These are phyloP conservation scores for Eucalyptus tenuipes DNA, from an alignment of 345 rosid species.

Conservation along the genomic window DNA sequence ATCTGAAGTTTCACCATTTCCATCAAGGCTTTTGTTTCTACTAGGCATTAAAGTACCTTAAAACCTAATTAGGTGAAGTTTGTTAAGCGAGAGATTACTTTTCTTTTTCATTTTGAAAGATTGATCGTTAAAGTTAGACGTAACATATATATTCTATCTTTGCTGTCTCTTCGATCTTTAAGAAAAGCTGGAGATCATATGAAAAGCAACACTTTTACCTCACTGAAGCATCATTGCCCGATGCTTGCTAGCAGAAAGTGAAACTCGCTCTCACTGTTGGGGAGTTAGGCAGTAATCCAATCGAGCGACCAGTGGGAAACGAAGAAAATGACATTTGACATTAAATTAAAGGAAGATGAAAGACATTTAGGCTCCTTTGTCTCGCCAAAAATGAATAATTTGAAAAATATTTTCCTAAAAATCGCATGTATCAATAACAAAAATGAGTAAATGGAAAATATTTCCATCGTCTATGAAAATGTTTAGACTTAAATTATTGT, in stretches of 20 bases:
- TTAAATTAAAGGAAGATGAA: neutral
- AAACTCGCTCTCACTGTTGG: neutral
- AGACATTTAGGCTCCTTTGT: neutral
- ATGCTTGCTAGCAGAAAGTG: neutral
- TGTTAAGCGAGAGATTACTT: neutral
- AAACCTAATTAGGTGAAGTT: neutral
- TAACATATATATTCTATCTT: neutral
- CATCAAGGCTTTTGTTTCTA: neutral
- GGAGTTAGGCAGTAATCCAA: neutral
- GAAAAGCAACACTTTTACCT: neutral
- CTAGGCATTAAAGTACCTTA: neutral
- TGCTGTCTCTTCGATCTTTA: neutral
- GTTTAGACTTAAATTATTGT: neutral
- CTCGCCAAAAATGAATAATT: neutral
- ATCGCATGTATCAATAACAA: neutral
- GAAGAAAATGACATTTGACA: neutral
- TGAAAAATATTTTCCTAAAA: too few relatives aligned
- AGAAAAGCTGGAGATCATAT: neutral
- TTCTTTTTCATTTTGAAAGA: neutral
- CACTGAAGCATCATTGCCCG: neutral
- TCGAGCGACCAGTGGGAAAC: neutral
- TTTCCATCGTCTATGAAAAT: too few relatives aligned
- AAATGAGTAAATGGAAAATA: neutral
- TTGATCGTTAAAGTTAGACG: neutral
- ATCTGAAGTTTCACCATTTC: neutral